Conservation (phyloP, 2,329 filamentous ascomycete species). For the Rhinocladiella similis region DNA sequence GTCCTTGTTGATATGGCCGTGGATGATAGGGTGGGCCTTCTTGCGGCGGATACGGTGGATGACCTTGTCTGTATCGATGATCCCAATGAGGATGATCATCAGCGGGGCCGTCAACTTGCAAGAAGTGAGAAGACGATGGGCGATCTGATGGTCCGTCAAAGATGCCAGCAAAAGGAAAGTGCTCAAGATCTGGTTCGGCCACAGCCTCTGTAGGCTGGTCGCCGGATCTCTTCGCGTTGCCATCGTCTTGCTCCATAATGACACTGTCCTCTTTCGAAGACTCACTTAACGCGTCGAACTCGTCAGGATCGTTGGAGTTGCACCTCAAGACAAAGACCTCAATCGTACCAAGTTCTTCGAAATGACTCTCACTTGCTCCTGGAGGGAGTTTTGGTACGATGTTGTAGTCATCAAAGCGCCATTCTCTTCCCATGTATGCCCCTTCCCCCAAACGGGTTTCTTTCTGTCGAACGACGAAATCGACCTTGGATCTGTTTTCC, state of each 20-base stretch:
- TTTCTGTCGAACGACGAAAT: conserved; percentile 55
- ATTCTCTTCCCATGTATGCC: conserved; percentile 52
- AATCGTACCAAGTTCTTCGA: conserved; percentile 34
- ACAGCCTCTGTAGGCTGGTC: neutral
- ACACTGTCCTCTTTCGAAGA: conserved; percentile 28
- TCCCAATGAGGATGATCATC: conserved; percentile 10
- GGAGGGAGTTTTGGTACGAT: conserved; percentile 30
- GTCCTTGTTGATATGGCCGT: conserved; percentile 1
- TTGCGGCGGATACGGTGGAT: conserved; percentile 13
- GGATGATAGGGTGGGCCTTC: conserved; percentile 1
- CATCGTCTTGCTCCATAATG: conserved; percentile 18
- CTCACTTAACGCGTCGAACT: conserved; percentile 10
- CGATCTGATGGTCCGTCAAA: conserved; percentile 24
- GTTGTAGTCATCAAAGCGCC: conserved; percentile 54
- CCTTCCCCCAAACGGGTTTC: conserved; percentile 51
- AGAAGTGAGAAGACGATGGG: neutral
- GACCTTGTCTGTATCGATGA: neutral
- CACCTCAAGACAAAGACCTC: conserved; percentile 35
- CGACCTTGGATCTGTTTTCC: conserved; percentile 40
- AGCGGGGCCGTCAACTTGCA: conserved; percentile 9
- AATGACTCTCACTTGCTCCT: conserved; percentile 25
- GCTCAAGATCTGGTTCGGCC: neutral
- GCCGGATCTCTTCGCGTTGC: neutral
- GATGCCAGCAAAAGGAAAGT: conserved; percentile 12
- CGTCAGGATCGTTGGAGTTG: conserved; percentile 4